Base-by-base conservation (phyloP, 306 rosid species). In the Begonia masoniana region DNA sequence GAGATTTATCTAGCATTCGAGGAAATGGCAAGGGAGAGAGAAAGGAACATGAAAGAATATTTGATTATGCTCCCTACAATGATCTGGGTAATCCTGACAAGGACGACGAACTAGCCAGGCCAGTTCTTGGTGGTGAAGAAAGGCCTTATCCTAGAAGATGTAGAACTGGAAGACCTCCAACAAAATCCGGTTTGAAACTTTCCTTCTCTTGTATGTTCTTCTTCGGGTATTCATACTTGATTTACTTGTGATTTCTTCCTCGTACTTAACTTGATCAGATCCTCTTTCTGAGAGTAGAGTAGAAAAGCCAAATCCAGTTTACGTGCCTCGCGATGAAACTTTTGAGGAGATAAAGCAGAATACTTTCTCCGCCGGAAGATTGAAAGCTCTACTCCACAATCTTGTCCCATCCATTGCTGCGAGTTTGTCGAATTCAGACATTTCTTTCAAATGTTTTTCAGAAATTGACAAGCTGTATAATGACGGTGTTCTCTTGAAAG, bases 281-380 rank as follows among this genome's bases (percentile, higher is more conserved):
- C 79, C 76, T 23, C 68, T 50, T 39, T 51, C 66, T 31, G 97
- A 91, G 82, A 83, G 71, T 47, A 83, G 97, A 77, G 70, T 91
- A 16, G 96, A 91, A 39, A 91, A 91, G 84, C 97, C 97, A 16
- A 83, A 78, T 60, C 96, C 97, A n/a, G 83, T 91, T 7, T 91
- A 85, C 52, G 97, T 91, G 58, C 97, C 97, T 3, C 75, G 97
- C 12, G 96, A 85, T 62, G 96, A 91, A 74, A 79, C 92, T 55
- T 91, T 91, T 63, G 96, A 83, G 53, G 96, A 91, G 76, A 83
- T 83, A 52, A 91, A 85, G 65, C 94, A 85, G 70, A 47, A 71
- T 51, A 76, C 92, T 42, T 91, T 91, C 76, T 75, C 94, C 11
- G 77, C 88, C 36, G 96, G 97, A 55, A 83, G 88, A 73, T 70